Conservation (phyloP, 2,329 filamentous ascomycete species). For the Colletotrichum orbiculare region DNA sequence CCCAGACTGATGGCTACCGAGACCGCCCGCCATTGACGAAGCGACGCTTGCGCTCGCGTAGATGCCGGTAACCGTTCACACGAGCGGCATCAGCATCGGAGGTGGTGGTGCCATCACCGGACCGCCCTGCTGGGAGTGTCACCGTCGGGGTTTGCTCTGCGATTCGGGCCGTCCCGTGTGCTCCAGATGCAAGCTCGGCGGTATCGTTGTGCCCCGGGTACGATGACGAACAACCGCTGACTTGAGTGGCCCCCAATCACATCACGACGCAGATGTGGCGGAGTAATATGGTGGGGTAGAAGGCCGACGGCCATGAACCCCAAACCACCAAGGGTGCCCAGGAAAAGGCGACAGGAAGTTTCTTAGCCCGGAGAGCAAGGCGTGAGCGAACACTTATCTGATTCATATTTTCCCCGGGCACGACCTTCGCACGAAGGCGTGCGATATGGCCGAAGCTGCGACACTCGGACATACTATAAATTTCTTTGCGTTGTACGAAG, state of each 20-base stretch:
- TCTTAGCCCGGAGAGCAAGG: background rate
- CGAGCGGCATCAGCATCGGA: background rate
- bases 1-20: no score
- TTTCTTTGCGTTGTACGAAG: background rate
- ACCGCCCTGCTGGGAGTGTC: background rate
- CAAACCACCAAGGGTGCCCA: no score
- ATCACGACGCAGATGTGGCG: conserved; percentile 5
- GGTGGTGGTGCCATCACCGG: background rate
- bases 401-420: conserved; percentile 13
- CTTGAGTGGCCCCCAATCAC: conserved; percentile 45
- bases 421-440: conserved; percentile 21
- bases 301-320: background rate
- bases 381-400: background rate
- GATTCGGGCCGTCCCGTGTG: background rate
- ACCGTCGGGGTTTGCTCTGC: background rate
- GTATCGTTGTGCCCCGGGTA: background rate
- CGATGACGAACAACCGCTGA: conserved; percentile 44
- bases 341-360: background rate
- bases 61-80: no score
- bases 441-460: conserved; percentile 24
- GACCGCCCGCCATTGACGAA: no score
- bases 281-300: background rate
- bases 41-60: no score
- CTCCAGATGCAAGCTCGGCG: background rate
- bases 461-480: conserved; percentile 33